Base-by-base conservation (phyloP, 1,284 basidiomycete genomes). In the Microbotryum intermedium region DNA sequence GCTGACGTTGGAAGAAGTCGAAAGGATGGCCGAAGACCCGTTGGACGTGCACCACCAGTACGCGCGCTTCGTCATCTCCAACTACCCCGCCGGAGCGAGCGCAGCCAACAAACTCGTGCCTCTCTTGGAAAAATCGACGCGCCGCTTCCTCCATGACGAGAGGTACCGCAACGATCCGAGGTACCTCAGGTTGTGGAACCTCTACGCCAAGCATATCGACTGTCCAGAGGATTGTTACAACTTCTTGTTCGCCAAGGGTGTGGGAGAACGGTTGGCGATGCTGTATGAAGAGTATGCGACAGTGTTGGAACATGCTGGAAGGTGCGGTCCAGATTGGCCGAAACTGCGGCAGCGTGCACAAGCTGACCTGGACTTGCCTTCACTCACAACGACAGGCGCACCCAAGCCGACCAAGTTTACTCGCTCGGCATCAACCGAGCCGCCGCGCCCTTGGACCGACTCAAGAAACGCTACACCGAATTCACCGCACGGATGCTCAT, bases 261-360 rank as follows among this genome's bases (percentile, higher is more conserved):
- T 94, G 70, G 91, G 90, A 0, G 85, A 82, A 3, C 80, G 81
- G 3, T 87, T 87, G 71, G 84, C 87, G 3, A 75, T 84, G 34
- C 77, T 94, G 55, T 95, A 93, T 72, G 89, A 91, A 71, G 89
- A 92, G 69, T 92, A 88, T 73, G 88, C 90, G 1, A 76, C 80
- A 45, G 78, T 85, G 2, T 77, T 88, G 57, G 91, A 95, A 74
- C 78, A 78, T 45, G 80, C 81, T 53, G 82, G 84, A 64, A 81
- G 83, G 88, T 91, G 75, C 74, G 86, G 23, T 7, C 11, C 34
- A 16, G 4, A 39, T 10, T 39, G 9, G 23, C 18, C 45, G 30
- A 52, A 30, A 44, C 16, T n/a, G 18, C 5, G 8, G 6, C 2
- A 34, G 10, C 44, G 25, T 20, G 46, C 4, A 11, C 29, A 4